A percentile compares a stretch with the other conserved stretches of the same genome.
These are phyloP conservation scores for Microbotryum silenes-acaulis DNA, from an alignment of 1,284 basidiomycete species.

Conservation along the genomic window DNA sequence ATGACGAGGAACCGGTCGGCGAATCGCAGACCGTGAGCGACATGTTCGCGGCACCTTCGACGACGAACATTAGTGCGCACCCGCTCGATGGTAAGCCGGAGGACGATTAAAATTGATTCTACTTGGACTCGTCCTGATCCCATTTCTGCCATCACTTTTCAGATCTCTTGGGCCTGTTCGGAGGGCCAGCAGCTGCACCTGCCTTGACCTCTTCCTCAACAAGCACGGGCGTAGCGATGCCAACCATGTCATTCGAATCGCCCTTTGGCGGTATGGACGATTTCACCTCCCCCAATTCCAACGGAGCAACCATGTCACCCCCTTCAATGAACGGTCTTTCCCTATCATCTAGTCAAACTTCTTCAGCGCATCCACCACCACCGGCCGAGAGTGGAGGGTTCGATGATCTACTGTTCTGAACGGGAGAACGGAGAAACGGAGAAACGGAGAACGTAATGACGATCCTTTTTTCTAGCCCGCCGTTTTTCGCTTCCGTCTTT, in stretches of 20 bases:
- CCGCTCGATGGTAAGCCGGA: conserved; percentile 58
- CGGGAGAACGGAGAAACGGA: too few species aligned
- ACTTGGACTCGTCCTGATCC: conserved; percentile 54
- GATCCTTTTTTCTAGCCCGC: too few species aligned
- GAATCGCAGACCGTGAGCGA: conserved; percentile 43
- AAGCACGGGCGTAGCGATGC: not conserved
- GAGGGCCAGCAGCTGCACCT: not conserved
- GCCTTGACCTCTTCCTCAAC: not conserved
- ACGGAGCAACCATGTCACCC: not conserved
- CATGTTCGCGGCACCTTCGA: conserved; percentile 22
- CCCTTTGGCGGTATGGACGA: conserved; percentile 11
- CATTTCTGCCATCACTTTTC: conserved; percentile 45
- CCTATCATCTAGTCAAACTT: not conserved
- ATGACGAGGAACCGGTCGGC: conserved; percentile 56
- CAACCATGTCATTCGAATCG: not conserved
- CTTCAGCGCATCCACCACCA: not conserved
- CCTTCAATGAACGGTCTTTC: not conserved
- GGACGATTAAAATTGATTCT: not conserved
- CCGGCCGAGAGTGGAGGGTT: conserved; percentile 2
- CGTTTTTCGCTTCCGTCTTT: too few species aligned
- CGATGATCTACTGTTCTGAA: conserved; percentile 23
- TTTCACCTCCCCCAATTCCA: not conserved
- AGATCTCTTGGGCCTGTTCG: conserved; percentile 36
- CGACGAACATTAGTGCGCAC: conserved; percentile 48
- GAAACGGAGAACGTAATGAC: too few species aligned